Conservation (phyloP, 163 green algal species). For the Prototheca wickerhamii region DNA sequence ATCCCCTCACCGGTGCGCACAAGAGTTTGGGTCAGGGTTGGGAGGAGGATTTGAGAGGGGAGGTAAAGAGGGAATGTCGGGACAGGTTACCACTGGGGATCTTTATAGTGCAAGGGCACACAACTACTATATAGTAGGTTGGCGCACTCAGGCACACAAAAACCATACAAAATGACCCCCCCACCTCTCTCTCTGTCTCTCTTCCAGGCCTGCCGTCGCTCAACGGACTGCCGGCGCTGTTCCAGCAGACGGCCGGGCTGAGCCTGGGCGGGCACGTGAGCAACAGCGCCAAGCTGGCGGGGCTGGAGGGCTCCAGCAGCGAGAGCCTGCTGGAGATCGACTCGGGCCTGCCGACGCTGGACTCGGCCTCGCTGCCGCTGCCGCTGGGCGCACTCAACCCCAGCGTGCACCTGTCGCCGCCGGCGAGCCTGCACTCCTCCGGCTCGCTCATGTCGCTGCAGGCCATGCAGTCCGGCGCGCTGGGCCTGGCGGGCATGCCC, state of each 20-base stretch:
- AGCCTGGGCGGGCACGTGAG: neutral
- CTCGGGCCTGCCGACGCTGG: neutral
- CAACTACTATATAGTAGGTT: too few species aligned
- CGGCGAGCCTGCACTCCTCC: slow-evolving; percentile 3
- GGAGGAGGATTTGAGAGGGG: neutral
- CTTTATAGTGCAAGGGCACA: too few species aligned
- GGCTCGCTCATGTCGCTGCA: slow-evolving; percentile 10
- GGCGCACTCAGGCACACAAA: too few species aligned
- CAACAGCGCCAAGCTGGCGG: neutral
- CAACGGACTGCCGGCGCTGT: neutral
- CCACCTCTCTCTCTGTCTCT: neutral
- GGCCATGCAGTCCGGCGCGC: slow-evolving; percentile 8
- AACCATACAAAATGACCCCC: too few species aligned
- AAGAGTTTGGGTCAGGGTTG: too few species aligned
- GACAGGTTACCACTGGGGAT: too few species aligned
- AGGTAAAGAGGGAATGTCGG: too few species aligned
- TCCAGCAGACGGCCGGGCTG: neutral
- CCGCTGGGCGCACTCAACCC: neutral
- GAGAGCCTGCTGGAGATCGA: neutral
- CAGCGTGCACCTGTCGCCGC: neutral
- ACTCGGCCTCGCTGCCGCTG: neutral
- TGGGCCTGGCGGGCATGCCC: slow-evolving; percentile 10
- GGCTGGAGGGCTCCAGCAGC: neutral
- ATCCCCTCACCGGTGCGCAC: neutral
- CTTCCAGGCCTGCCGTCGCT: neutral